Base-by-base conservation (phyloP, 164 flowering plant genomes). In the Nymphaea thermarum region DNA sequence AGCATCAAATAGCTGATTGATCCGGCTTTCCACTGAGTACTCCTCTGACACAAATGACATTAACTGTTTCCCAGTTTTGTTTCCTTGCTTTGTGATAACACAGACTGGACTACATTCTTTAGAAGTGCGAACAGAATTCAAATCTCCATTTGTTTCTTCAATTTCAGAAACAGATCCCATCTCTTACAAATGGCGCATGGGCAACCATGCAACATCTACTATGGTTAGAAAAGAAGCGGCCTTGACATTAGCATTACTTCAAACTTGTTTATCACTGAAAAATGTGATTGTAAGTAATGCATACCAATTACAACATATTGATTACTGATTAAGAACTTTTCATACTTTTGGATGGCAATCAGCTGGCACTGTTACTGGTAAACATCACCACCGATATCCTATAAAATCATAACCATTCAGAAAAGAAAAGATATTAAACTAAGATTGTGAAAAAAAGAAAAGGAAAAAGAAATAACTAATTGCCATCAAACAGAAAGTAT, bases 151-250 rank as follows among this genome's bases (percentile, higher is more conserved):
- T 44, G 81, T 68, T 75, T 89, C 93, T 15, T 82, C 83, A 66
- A 89, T 89, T 76, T 89, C 96, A 78, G 83, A 83, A 62, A 64
- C 25, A 1, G 79, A 62, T 65, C 71, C 82, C 90, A 85, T 85
- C 66, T 67, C 60, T 70, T 8, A 51, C 8, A 51, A 15, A 51
- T 51, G 57, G 14, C 5, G 8, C 12, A 3, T 51, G 3, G 14
- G 14, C 57, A 51, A 15, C 57, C 57, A 10, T 51, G 57, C 8
- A 51, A 10, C 57, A 2, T 4, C 57, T 51, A 51, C 14, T 51
- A 10, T 15, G 8, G 8, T 51, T 10, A 51, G 8, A 51, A 10
- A 51, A 51, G 14, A 51, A 51, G 57, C 57, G 14, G 8, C 57
- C 8, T 3, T 4, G 15, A 51, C 57, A 7, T 8, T 51, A 51